Evolutionary conservation across 176 grass and related monocot genomes (phyloP).

Genomic region (Musa troglodytarum): DNA sequence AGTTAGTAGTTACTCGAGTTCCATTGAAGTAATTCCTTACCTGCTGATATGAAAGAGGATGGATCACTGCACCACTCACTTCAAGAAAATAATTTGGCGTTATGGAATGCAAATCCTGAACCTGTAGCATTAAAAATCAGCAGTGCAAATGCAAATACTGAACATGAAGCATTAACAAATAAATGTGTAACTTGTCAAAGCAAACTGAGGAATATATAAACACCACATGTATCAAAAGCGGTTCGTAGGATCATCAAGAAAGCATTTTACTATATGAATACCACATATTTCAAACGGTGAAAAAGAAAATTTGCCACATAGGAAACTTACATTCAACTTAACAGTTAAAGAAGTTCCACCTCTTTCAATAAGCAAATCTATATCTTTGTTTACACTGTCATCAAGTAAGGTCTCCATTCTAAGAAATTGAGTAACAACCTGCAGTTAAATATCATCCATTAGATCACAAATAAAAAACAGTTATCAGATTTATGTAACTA

Average conservation of each 20-base stretch:
- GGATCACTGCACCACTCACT: slow-evolving; percentile 90
- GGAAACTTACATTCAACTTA: slow-evolving; percentile 54
- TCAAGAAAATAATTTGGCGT: slow-evolving; percentile 97
- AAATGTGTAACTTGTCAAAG: neutral
- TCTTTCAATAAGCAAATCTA: slow-evolving; percentile 85
- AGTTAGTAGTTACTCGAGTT: no score
- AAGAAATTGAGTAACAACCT: slow-evolving; percentile 99
- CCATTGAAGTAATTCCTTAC: slow-evolving; percentile 15
- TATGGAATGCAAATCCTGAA: slow-evolving; percentile 97
- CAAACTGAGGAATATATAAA: neutral
- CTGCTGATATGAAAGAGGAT: slow-evolving; percentile 97
- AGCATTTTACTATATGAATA: neutral
- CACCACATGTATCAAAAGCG: neutral
- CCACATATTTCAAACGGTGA: neutral
- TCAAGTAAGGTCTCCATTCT: slow-evolving; percentile 89
- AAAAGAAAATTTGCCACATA: neutral
- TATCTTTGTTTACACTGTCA: slow-evolving; percentile 50
- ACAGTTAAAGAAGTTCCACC: slow-evolving; percentile 61
- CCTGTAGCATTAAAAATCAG: slow-evolving; percentile 39
- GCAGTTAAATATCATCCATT: slow-evolving; percentile 20
- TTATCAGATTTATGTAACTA: neutral
- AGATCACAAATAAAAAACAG: neutral
- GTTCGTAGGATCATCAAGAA: neutral
- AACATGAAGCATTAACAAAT: slow-evolving; percentile 48
- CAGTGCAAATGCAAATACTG: slow-evolving; percentile 61